These are phyloP conservation scores for Plasmodium ovale DNA, from an alignment of 169 alveolate genomes.

Conservation along the genomic window DNA sequence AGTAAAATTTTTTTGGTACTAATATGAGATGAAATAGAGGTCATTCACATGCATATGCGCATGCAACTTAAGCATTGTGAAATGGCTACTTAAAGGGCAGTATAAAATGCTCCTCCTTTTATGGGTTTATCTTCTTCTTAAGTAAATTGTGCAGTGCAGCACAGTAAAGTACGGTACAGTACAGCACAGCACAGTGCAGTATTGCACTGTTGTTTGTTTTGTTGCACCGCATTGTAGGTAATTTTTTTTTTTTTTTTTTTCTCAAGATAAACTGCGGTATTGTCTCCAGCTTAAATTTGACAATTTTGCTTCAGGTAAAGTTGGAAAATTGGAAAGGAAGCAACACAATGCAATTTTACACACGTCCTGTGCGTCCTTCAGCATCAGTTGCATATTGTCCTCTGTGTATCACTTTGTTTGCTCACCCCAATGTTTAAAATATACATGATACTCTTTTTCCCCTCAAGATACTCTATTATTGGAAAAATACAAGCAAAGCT, in stretches of 20 bases:
- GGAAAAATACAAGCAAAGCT: constrained; percentile 41
- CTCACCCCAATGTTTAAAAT: background rate
- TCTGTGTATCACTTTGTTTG: no score
- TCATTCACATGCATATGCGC: background rate
- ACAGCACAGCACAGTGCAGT: no score
- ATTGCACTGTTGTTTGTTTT: no score
- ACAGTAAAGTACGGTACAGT: background rate
- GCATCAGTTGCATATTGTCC: no score
- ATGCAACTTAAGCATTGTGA: no score
- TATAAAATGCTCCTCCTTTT: no score
- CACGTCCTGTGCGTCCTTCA: background rate
- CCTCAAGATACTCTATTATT: constrained; percentile 31
- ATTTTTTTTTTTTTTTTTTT: constrained; percentile 4
- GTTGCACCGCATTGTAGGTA: no score
- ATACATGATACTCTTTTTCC: background rate
- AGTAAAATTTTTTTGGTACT: constrained; percentile 32
- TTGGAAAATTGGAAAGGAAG: background rate
- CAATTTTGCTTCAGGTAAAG: constrained; percentile 47
- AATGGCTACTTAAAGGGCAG: no score
- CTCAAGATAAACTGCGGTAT: constrained; percentile 36
- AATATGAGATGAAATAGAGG: background rate
- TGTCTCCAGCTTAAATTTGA: constrained; percentile 25
- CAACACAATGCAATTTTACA: background rate
- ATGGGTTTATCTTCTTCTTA: background rate
- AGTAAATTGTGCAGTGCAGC: background rate